Conservation (phyloP, 169 alveolate species). For the Neospora caninum region DNA sequence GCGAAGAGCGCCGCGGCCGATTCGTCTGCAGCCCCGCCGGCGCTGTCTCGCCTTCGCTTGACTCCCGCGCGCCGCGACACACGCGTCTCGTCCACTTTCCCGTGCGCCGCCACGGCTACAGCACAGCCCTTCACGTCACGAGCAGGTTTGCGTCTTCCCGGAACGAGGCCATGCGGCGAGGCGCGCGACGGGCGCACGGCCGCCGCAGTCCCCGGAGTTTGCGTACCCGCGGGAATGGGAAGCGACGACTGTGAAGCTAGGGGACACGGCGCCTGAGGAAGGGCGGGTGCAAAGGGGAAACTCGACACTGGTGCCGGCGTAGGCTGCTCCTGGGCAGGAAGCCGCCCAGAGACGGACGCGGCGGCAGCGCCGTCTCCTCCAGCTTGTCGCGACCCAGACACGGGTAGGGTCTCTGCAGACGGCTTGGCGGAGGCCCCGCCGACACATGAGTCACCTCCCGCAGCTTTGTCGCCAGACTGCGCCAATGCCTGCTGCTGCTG, state of each 20-base stretch:
- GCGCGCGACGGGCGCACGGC: neutral
- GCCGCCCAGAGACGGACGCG: too few species aligned
- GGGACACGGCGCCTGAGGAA: neutral
- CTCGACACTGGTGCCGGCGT: too few species aligned
- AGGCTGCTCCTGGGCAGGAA: too few species aligned
- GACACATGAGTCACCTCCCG: too few species aligned
- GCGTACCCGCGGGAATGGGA: neutral
- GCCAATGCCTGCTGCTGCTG: neutral
- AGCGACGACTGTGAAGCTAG: neutral
- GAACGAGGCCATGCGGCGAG: neutral
- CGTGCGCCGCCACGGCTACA: neutral
- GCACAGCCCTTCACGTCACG: neutral
- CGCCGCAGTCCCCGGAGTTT: neutral
- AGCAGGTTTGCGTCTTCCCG: neutral
- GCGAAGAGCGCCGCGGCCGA: neutral
- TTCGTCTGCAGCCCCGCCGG: neutral
- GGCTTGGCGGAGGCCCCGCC: too few species aligned
- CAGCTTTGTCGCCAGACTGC: neutral
- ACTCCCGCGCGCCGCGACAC: neutral
- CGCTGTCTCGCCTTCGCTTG: neutral
- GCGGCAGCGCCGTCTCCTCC: too few species aligned
- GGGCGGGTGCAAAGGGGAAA: too few species aligned
- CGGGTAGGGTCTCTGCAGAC: too few species aligned
- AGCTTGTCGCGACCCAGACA: too few species aligned
- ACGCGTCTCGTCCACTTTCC: neutral